Base-by-base conservation (phyloP, 495 filamentous ascomycete genomes). In the Hyaloscypha hepaticicola region DNA sequence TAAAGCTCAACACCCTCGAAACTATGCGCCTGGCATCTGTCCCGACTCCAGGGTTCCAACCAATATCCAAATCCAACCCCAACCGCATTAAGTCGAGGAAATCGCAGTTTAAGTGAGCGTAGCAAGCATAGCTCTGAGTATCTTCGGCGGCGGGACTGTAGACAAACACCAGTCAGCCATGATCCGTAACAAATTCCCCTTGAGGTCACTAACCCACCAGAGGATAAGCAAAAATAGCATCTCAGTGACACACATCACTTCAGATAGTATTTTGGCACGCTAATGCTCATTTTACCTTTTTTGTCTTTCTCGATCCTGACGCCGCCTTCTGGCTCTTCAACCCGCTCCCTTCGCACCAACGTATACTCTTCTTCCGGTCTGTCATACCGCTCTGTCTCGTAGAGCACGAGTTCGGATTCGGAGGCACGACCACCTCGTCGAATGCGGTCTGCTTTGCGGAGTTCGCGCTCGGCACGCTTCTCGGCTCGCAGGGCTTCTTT, bases 281-380 rank as follows among this genome's bases (percentile, higher is more conserved):
- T 80, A 76, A 89, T 82, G 77, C 80, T 83, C 81, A 90, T 80
- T 88, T 82, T 92, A 96, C 93, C 90, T 89, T 84, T 91, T 77
- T 87, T 87, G 73, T 96, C 90, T 80, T 87, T 89, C 77, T 89
- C 87, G 67, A 95, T 79, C 69, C 91, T 83, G 24, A 88, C 82
- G 21, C 85, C 84, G 29, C 77, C 76, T 27, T 80, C 77, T 16
- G 77, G 74, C 68, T 84, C 83, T 67, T 77, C 77, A 56, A 85
- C 76, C 69, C 70, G 70, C 79, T 85, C 78, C 70, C 79, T 72
- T 73, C 87, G 79, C 72, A 85, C 77, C 63, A 82, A 78, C 25
- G 82, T 69, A 22, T 85, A 77, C 51, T 87, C 77, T 67, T 86
- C 81, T 28, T 82, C 79, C 3, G 75, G 77, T 51, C 77, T 73